phyloP scores from a whole-genome alignment of 139 green algal genomes.

The Mesostigma viride region DNA sequence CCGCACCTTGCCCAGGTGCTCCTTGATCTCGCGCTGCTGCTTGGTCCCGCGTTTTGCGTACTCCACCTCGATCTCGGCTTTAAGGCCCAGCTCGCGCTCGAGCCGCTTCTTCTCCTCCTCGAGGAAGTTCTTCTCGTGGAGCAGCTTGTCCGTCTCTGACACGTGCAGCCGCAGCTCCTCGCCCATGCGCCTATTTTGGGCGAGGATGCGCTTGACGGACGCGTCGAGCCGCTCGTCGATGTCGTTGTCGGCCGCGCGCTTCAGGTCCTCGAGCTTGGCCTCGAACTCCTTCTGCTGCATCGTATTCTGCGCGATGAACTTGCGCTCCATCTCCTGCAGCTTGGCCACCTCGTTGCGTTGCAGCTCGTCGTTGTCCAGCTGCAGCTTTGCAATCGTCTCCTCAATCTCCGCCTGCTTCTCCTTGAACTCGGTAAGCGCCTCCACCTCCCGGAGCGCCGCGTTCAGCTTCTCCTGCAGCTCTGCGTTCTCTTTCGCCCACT shows the following conservation, averaged over 20 bases:
- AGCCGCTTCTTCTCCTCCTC: conserved; percentile 47
- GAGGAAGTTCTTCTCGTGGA: conserved; percentile 53
- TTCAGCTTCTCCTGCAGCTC: too few species aligned
- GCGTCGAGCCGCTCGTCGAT: conserved; percentile 59
- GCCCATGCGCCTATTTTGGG: conserved; percentile 57
- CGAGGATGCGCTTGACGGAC: conserved; percentile 56
- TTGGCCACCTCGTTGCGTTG: conserved; percentile 41
- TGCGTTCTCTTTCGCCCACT: too few species aligned
- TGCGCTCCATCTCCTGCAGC: conserved; percentile 48
- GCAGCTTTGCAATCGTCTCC: conserved; percentile 40
- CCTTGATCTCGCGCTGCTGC: conserved; percentile 43
- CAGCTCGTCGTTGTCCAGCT: conserved; percentile 51
- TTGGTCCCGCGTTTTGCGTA: conserved; percentile 59
- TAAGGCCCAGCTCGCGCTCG: conserved; percentile 54
- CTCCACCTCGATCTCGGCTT: conserved; percentile 56
- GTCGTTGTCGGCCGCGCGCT: conserved; percentile 47
- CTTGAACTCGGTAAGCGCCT: neutral
- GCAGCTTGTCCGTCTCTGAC: conserved; percentile 54
- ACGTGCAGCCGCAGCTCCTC: conserved; percentile 67
- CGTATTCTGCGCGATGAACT: conserved; percentile 50
- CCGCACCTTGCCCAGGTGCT: conserved; percentile 24
- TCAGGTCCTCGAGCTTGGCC: conserved; percentile 40
- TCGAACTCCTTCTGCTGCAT: neutral
- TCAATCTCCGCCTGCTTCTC: conserved; percentile 26
- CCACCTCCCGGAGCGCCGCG: too few species aligned